A percentile compares a stretch with the other conserved stretches of the same genome.
phyloP scores from a whole-genome alignment of 179 eudicot genomes.

The Actinidia polygama region DNA sequence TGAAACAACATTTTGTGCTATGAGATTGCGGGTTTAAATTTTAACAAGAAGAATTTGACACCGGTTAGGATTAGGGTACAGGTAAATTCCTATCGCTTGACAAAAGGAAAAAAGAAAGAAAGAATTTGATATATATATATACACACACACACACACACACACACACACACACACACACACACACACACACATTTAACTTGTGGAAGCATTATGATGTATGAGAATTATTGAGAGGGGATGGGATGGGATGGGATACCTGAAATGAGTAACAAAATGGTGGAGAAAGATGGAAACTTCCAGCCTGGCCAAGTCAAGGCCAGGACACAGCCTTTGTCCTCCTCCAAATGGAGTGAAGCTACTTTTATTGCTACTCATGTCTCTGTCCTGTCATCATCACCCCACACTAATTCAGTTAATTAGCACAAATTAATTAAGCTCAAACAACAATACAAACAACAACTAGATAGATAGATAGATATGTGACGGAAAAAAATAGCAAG shows the following conservation, averaged over 20 bases:
- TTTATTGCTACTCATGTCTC: slow-evolving; percentile 44
- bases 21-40: no score
- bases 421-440: neutral
- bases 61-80: no score
- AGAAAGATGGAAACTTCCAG: slow-evolving; percentile 90
- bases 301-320: slow-evolving; percentile 91
- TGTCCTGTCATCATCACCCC: slow-evolving; percentile 39
- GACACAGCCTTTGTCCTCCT: slow-evolving; percentile 94
- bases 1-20: no score
- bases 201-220: neutral
- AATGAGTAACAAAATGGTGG: slow-evolving; percentile 81
- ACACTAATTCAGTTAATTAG: no score
- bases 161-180: no score
- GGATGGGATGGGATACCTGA: slow-evolving; percentile 44
- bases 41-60: no score
- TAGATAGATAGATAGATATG: neutral
- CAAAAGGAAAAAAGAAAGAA: no score
- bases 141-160: no score
- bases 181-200: no score
- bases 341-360: slow-evolving; percentile 89
- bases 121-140: no score
- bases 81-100: no score
- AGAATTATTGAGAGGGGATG: neutral
- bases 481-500: neutral
- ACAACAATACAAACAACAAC: neutral